Base-by-base conservation (phyloP, 208 protist species). In the Trichomonas tenax region DNA sequence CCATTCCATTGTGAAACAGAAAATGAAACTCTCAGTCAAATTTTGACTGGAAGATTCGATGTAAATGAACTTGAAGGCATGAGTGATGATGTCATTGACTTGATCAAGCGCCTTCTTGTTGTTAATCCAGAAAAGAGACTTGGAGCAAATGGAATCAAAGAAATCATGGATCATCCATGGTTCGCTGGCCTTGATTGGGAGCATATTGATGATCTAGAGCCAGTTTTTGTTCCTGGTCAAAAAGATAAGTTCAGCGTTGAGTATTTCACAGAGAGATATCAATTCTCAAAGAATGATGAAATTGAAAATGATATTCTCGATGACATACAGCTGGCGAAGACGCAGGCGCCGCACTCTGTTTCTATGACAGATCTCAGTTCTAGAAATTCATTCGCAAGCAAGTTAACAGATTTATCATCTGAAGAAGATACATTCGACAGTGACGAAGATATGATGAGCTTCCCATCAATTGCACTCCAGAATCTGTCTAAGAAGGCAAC, bases 1-100 rank as follows among this genome's bases (percentile, higher is more conserved):
- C 97, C 98, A 82, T 98, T 98, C 72, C 98, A 98, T 63, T 96
- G 72, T 38, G 96, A 98, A 58, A 98, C 98, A 84, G 72, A 96
- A 44, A 96, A 90, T 23, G 96, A 96, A 44, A 98, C 98, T 96
- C 97, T 97, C 82, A 81, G 96, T 81, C 97, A 97, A 45, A 98
- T 98, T 88, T 51, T 97, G 0, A 89, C 63, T 48, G 97, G 63
- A 34, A 95, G 97, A 44, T n/a, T 97, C 0, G 46, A 82, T 15
- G 8, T 46, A n/a, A 8, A 1, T 41, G 23, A 48, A 0, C 11
- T 51, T 48, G 44, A 93, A 34, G 86, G 31, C 21, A 38, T 93
- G 21, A 41, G n/a, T 34, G 14, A 17, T 51, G 82, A 97, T 10
- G 96, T 96, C 15, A 96, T 97, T 38, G 96, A 95, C 49, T 49